phyloP scores from a whole-genome alignment of 768 basidiomycete species.

The Pholiota molesta region DNA sequence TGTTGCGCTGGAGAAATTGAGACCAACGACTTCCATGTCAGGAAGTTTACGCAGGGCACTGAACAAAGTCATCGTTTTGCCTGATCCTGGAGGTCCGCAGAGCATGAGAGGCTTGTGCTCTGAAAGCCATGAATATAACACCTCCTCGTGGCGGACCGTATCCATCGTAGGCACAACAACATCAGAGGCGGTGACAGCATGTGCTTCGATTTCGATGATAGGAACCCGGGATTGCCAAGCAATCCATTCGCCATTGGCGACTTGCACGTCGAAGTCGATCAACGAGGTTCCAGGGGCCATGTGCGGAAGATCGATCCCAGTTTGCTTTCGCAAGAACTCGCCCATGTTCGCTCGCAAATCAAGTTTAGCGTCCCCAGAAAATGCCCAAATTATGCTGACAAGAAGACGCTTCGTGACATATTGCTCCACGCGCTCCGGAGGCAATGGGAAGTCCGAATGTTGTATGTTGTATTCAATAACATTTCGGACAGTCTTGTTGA shows the following conservation, averaged over 20 bases:
- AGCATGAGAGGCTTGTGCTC: slow-evolving; percentile 99
- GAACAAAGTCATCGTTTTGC: slow-evolving; percentile 99
- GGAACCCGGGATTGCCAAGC: slow-evolving; percentile 94
- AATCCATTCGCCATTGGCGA: slow-evolving; percentile 84
- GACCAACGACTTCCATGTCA: slow-evolving; percentile 98
- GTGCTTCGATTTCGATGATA: slow-evolving; percentile 94
- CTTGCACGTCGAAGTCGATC: slow-evolving; percentile 94
- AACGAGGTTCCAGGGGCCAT: slow-evolving; percentile 78
- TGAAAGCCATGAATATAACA: slow-evolving; percentile 97
- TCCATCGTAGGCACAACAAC: slow-evolving; percentile 98
- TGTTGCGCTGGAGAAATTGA: slow-evolving; percentile 99
- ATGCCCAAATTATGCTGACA: slow-evolving; percentile 96
- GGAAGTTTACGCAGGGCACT: slow-evolving; percentile 96
- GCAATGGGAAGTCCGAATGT: slow-evolving; percentile 92
- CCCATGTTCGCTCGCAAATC: slow-evolving; percentile 90
- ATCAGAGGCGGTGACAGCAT: slow-evolving; percentile 93
- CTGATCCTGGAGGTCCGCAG: slow-evolving; percentile 99
- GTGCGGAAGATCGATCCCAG: slow-evolving; percentile 87
- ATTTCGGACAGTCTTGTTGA: slow-evolving; percentile 95
- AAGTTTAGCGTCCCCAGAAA: slow-evolving; percentile 94
- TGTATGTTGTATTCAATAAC: slow-evolving; percentile 94
- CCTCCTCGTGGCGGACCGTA: slow-evolving; percentile 97
- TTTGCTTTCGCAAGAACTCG: slow-evolving; percentile 80
- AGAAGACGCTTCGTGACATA: slow-evolving; percentile 90
- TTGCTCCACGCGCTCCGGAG: slow-evolving; percentile 82